These are phyloP conservation scores for Metarhizium robertsii DNA, from an alignment of 2,329 filamentous ascomycete species.

Conservation along the genomic window DNA sequence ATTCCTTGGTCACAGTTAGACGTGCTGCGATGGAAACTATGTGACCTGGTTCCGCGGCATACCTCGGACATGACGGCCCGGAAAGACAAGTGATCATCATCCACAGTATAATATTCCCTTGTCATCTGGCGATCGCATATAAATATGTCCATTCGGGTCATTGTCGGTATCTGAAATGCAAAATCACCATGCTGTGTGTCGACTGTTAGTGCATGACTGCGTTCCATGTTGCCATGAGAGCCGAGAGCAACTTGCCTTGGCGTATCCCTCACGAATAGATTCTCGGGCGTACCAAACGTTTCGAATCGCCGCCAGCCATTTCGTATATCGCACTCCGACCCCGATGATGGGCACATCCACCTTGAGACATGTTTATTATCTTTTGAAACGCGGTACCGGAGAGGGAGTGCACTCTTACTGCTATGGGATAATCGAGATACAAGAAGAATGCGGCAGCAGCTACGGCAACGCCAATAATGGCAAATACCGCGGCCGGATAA, in stretches of 20 bases:
- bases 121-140: constrained; percentile 10
- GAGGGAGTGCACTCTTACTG: not conserved
- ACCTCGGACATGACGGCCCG: constrained; percentile 8
- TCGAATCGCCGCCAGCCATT: constrained; percentile 8
- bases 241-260: constrained; percentile 1
- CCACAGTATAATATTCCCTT: constrained; percentile 7
- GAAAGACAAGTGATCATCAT: constrained; percentile 8
- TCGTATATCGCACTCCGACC: constrained; percentile 5
- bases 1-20: constrained; percentile 4
- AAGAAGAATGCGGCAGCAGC: constrained; percentile 2
- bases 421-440: constrained; percentile 5
- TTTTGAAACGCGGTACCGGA: not conserved
- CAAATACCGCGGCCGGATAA: not conserved
- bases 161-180: constrained; percentile 10
- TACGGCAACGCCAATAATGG: not conserved
- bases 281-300: constrained; percentile 8
- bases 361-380: not conserved
- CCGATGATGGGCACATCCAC: constrained; percentile 9
- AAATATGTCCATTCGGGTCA: constrained; percentile 11
- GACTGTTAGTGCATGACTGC: not conserved
- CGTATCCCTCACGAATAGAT: constrained; percentile 8
- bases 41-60: not conserved
- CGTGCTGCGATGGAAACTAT: not conserved
- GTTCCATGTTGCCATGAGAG: not conserved
- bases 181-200: constrained; percentile 4